Percentiles rank a stretch among this genome's conserved stretches.
phyloP scores from a whole-genome alignment of 2,329 filamentous ascomycete genomes.

The Exophiala oligosperma region DNA sequence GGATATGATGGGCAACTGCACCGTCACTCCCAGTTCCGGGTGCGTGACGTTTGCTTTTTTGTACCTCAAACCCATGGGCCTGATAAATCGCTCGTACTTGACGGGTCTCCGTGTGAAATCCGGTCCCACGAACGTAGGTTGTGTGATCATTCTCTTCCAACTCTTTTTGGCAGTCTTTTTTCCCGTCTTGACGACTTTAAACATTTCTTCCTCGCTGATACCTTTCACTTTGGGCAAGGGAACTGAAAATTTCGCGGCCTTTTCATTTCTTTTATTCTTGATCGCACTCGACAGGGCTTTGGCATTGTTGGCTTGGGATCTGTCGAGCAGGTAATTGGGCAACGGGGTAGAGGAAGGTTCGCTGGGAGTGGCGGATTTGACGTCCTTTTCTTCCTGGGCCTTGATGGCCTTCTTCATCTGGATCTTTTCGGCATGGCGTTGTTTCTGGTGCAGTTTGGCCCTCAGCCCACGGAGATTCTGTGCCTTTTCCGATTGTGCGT shows the following conservation, averaged over 20 bases:
- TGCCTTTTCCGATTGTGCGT: conserved; percentile 84
- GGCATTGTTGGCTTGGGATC: conserved; percentile 65
- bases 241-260: conserved; percentile 89
- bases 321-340: conserved; percentile 90
- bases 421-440: conserved; percentile 95
- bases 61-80: conserved; percentile 75
- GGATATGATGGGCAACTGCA: conserved; percentile 77
- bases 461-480: conserved; percentile 90
- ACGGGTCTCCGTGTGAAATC: conserved; percentile 89
- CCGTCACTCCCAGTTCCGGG: conserved; percentile 80
- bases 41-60: conserved; percentile 76
- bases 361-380: conserved; percentile 78
- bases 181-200: conserved; percentile 92
- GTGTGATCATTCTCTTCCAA: conserved; percentile 66
- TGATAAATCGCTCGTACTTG: conserved; percentile 71
- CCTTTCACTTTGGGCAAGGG: conserved; percentile 92
- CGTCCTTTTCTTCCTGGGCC: conserved; percentile 91
- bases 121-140: conserved; percentile 84
- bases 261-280: conserved; percentile 93
- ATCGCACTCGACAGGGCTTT: conserved; percentile 81
- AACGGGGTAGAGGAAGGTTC: conserved; percentile 80
- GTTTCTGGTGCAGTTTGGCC: conserved; percentile 91
- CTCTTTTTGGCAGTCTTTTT: conserved; percentile 88
- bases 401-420: conserved; percentile 95
- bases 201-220: conserved; percentile 96